Base-by-base conservation (phyloP, 2,329 filamentous ascomycete genomes). In the Immersiporthe knoxdaviesiana region DNA sequence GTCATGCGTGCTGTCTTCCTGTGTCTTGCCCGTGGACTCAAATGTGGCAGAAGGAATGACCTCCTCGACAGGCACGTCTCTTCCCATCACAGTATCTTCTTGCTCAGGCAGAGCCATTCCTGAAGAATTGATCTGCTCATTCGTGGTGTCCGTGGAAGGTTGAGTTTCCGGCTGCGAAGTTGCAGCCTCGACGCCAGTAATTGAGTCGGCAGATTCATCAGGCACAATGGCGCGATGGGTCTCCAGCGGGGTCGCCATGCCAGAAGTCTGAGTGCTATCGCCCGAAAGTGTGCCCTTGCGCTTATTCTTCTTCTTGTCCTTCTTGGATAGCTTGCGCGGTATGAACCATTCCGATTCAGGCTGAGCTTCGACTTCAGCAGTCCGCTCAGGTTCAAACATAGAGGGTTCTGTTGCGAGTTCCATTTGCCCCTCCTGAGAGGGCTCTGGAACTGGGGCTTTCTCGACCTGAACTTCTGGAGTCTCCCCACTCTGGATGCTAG, bases 291-390 rank as follows among this genome's bases (percentile, higher is more conserved):
- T 58, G 58, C 41, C 64, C 50, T 66, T 68, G 58, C 70, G 68
- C 63, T n/a, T n/a, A n/a, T 66, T 72, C 63, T 72, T 71, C 56
- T 73, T 73, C 70, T 74, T 76, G 68, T 74, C 72, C 52, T 79
- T 79, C 72, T 80, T 79, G 56, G 77, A 76, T 70, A 79, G 81
- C 71, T 78, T 79, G 44, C 69, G 72, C 6, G 68, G 68, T 63
- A 70, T 50, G 61, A 74, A 71, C 69, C 72, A 72, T 63, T 66
- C 66, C 63, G 62, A 41, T 65, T 73, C 72, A 1, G 64, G 52
- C 30, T 75, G 69, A 21, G 32, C 21, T 41, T 65, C 61, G 44
- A 30, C 24, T 12, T 32, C 39, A 6, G 24, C 39, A 32, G 18
- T 18, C 16, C 50, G n/a, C 18, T 50, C 61, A 21, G 18, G 16